phyloP scores from a whole-genome alignment of 2,329 filamentous ascomycete species.

The Clarireedia hainanense region DNA sequence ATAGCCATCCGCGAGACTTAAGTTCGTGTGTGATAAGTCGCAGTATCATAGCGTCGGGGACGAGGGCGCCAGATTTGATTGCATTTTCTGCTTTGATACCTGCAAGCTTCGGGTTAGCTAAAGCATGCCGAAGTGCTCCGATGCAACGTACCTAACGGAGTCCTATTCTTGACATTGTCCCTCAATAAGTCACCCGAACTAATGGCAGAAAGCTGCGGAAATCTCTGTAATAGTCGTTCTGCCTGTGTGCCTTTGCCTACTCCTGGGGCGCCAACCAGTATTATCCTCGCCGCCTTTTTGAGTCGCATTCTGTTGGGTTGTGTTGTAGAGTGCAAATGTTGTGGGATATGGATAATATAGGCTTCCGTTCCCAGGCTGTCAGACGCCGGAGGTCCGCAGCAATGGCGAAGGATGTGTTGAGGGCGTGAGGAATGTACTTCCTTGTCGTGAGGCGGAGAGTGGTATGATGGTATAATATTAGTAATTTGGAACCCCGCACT shows the following conservation, averaged over 20 bases:
- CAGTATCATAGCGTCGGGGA: slow-evolving; percentile 85
- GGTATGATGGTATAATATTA: too few relatives aligned
- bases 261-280: slow-evolving; percentile 82
- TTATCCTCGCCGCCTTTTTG: slow-evolving; percentile 78
- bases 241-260: slow-evolving; percentile 97
- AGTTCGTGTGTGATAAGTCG: slow-evolving; percentile 89
- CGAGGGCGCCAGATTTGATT: slow-evolving; percentile 83
- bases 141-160: slow-evolving; percentile 62
- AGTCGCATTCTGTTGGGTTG: slow-evolving; percentile 48
- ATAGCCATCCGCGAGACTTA: slow-evolving; percentile 76
- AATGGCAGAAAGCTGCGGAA: slow-evolving; percentile 82
- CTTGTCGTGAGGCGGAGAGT: too few relatives aligned
- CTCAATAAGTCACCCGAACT: slow-evolving; percentile 90
- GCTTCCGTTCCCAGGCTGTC: too few relatives aligned
- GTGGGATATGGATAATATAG: neutral
- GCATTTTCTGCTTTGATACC: slow-evolving; percentile 84
- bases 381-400: slow-evolving; percentile 1
- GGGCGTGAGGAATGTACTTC: too few relatives aligned
- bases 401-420: too few relatives aligned
- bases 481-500: too few relatives aligned
- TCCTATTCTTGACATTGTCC: slow-evolving; percentile 84
- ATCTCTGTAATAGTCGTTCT: slow-evolving; percentile 76
- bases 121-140: neutral
- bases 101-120: slow-evolving; percentile 30
- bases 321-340: neutral